Percentiles rank a stretch among this genome's conserved stretches.
phyloP scores from a whole-genome alignment of 768 basidiomycete species.

The Mycena vitilis region DNA sequence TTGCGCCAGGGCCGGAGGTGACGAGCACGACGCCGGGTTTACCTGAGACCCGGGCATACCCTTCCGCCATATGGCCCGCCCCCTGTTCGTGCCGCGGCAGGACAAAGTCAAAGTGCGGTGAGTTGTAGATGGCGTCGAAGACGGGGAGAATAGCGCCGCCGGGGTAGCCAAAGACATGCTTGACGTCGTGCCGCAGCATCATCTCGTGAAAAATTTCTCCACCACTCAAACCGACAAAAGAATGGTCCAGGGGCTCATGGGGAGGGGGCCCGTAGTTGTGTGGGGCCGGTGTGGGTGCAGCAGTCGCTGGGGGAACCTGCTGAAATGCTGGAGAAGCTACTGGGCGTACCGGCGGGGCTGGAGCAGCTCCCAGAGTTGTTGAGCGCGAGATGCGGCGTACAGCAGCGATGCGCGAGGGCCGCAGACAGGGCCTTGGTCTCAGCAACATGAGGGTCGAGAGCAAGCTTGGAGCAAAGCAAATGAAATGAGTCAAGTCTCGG shows the following conservation, averaged over 20 bases:
- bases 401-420: conserved; percentile 29
- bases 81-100: conserved; percentile 94
- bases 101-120: conserved; percentile 93
- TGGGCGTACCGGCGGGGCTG: conserved; percentile 30
- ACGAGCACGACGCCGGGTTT: conserved; percentile 98
- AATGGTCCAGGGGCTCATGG: conserved; percentile 72
- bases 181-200: conserved; percentile 97
- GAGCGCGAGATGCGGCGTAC: conserved; percentile 33
- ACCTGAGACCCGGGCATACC: conserved; percentile 96
- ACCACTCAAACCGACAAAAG: conserved; percentile 94
- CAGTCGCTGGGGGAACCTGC: conserved; percentile 57
- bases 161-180: conserved; percentile 97
- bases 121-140: conserved; percentile 99
- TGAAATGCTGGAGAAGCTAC: conserved; percentile 48
- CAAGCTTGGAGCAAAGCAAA: conserved; percentile 17
- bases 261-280: conserved; percentile 51
- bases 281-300: conserved; percentile 43
- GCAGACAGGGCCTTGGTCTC: conserved; percentile 21
- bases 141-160: conserved; percentile 98
- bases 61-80: conserved; percentile 82
- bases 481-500: conserved; percentile 10
- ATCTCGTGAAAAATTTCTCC: conserved; percentile 99
- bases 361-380: conserved; percentile 26
- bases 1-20: conserved; percentile 97
- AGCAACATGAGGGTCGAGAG: conserved; percentile 24